phyloP scores from a whole-genome alignment of 768 basidiomycete genomes.

The Megacollybia marginata region DNA sequence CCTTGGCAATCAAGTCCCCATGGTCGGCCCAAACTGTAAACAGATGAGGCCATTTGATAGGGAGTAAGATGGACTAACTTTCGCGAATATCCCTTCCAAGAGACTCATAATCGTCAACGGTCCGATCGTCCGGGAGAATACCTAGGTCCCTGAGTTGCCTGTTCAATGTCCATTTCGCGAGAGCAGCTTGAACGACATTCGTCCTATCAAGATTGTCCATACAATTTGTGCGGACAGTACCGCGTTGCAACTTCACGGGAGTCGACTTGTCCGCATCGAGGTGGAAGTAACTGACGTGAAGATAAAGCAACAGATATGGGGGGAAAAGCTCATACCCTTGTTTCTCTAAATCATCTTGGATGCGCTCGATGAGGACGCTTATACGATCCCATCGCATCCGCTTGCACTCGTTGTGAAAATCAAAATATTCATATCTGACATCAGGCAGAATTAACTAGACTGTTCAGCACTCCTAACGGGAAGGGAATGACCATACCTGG shows the following conservation, averaged over 20 bases:
- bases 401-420: constrained; percentile 94
- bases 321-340: constrained; percentile 48
- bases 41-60: constrained; percentile 2
- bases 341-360: constrained; percentile 60
- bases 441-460: constrained; percentile 54
- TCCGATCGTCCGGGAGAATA: constrained; percentile 61
- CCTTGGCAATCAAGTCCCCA: constrained; percentile 81
- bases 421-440: constrained; percentile 89
- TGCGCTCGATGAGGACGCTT: constrained; percentile 65
- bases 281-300: constrained; percentile 63
- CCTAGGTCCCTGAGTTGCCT: constrained; percentile 69
- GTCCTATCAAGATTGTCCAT: constrained; percentile 97
- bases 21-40: constrained; percentile 93
- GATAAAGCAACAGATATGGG: background rate
- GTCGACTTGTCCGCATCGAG: constrained; percentile 39
- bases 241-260: constrained; percentile 57
- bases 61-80: constrained; percentile 41
- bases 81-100: constrained; percentile 83
- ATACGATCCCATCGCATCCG: constrained; percentile 95
- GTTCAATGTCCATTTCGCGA: constrained; percentile 82
- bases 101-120: constrained; percentile 75
- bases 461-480: background rate
- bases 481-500: constrained; percentile 34
- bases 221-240: constrained; percentile 89
- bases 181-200: constrained; percentile 89